These are phyloP conservation scores for Exutisphaerella laricina DNA, from an alignment of 2,329 filamentous ascomycete species.

Conservation along the genomic window DNA sequence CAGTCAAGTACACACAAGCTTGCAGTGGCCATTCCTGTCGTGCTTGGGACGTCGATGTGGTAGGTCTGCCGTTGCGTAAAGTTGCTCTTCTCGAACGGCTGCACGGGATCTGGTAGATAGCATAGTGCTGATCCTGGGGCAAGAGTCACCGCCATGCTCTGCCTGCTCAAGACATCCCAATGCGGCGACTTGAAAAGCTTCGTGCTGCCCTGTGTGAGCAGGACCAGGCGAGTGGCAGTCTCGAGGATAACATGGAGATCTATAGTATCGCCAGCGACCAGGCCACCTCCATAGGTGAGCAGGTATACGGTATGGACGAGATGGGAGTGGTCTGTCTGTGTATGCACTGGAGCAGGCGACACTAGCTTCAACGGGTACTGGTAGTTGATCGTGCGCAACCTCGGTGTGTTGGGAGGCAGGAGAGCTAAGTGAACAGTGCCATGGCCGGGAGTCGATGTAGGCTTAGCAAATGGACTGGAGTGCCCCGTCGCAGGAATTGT, in stretches of 20 bases:
- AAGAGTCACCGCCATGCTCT: slow-evolving; percentile 44
- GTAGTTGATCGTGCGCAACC: slow-evolving; percentile 70
- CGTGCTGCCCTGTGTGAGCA: slow-evolving; percentile 69
- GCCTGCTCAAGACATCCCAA: slow-evolving; percentile 34
- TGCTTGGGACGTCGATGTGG: slow-evolving; percentile 34
- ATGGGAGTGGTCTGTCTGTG: slow-evolving; percentile 31
- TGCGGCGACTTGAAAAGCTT: slow-evolving; percentile 84
- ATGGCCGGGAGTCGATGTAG: slow-evolving; percentile 67
- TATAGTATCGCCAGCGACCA: slow-evolving; percentile 82
- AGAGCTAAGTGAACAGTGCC: slow-evolving; percentile 70
- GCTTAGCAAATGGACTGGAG: slow-evolving; percentile 68
- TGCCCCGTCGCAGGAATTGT: neutral
- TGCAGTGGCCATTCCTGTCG: slow-evolving; percentile 10
- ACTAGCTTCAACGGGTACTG: slow-evolving; percentile 95
- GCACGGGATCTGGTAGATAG: slow-evolving; percentile 83
- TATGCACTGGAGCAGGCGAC: slow-evolving; percentile 62
- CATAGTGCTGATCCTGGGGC: slow-evolving; percentile 48
- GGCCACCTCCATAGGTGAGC: slow-evolving; percentile 87
- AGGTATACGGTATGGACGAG: slow-evolving; percentile 76
- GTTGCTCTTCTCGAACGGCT: slow-evolving; percentile 77
- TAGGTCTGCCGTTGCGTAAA: slow-evolving; percentile 85
- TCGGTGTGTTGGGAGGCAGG: slow-evolving; percentile 65
- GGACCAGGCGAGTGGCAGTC: slow-evolving; percentile 57
- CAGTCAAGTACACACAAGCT: slow-evolving; percentile 82
- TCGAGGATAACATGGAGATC: slow-evolving; percentile 64